These are phyloP conservation scores for Leucosporidium scottii DNA, from an alignment of 768 basidiomycete genomes.

Conservation along the genomic window DNA sequence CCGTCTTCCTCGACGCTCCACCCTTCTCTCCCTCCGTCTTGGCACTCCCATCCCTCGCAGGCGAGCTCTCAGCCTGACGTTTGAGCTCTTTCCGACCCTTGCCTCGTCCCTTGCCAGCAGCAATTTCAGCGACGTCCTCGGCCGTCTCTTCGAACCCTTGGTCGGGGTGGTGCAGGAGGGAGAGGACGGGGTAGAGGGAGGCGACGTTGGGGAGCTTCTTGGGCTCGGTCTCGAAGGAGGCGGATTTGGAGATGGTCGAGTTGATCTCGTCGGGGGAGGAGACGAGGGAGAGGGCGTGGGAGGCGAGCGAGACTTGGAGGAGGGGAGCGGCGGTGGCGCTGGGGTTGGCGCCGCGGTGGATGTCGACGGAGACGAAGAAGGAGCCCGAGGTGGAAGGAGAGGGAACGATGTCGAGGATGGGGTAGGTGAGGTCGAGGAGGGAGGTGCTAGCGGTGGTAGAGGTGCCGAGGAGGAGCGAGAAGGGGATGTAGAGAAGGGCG, in stretches of 20 bases:
- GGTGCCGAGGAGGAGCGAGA: neutral
- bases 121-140: neutral
- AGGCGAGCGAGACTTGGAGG: too few species aligned
- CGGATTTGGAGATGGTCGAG: too few species aligned
- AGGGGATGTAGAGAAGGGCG: neutral
- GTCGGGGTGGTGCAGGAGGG: slow-evolving; percentile 24
- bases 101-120: neutral
- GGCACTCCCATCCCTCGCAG: too few species aligned
- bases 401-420: neutral
- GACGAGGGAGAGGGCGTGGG: too few species aligned
- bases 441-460: neutral
- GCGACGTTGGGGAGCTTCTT: neutral
- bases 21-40: neutral
- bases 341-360: too few species aligned
- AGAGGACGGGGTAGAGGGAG: slow-evolving; percentile 26
- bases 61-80: neutral
- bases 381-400: neutral
- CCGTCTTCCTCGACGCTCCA: neutral
- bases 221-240: too few species aligned
- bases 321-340: too few species aligned
- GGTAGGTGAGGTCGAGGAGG: slow-evolving; percentile 1
- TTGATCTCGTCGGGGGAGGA: too few species aligned
- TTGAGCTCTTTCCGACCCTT: neutral
- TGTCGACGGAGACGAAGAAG: too few species aligned
- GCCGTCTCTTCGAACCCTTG: neutral